Evolutionary conservation across 2,329 filamentous ascomycete species (phyloP).

Genomic region (Helminthosporium solani): DNA sequence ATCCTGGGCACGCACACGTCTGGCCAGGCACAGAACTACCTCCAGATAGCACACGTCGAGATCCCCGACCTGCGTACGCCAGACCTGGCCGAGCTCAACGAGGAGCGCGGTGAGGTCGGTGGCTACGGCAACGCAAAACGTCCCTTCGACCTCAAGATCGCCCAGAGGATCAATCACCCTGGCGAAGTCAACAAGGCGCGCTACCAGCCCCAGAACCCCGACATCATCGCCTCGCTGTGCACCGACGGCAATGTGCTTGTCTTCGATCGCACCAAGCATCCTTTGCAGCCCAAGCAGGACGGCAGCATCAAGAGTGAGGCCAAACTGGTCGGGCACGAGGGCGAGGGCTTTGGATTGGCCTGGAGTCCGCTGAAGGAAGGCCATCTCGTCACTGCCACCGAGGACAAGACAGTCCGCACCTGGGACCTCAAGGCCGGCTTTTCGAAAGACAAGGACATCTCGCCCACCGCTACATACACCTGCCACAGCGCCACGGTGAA

Average conservation of each 20-base stretch:
- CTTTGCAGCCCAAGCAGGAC: conserved; percentile 63
- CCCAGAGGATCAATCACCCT: conserved; percentile 94
- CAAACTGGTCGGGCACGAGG: conserved; percentile 78
- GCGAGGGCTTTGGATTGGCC: conserved; percentile 87
- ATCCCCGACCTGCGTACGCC: conserved; percentile 76
- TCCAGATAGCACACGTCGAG: conserved; percentile 92
- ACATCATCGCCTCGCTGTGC: conserved; percentile 92
- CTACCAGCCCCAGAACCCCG: conserved; percentile 95
- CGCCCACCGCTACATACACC: conserved; percentile 73
- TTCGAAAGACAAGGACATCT: conserved; percentile 67
- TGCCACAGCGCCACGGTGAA: conserved; percentile 92
- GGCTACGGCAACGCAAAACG: conserved; percentile 80
- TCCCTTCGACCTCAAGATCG: conserved; percentile 82
- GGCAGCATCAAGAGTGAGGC: conserved; percentile 78
- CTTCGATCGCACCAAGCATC: conserved; percentile 95
- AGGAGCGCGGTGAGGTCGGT: conserved; percentile 88
- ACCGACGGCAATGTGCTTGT: conserved; percentile 85
- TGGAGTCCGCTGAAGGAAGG: conserved; percentile 88
- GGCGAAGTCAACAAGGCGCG: conserved; percentile 98
- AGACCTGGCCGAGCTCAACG: conserved; percentile 83
- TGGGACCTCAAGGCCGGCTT: conserved; percentile 82
- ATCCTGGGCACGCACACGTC: conserved; percentile 95
- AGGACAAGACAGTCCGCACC: conserved; percentile 86
- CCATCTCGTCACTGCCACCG: conserved; percentile 82
- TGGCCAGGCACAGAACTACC: conserved; percentile 79